Evolutionary conservation across 768 basidiomycete species (phyloP).

Genomic region (Leccinum truebloodii): DNA sequence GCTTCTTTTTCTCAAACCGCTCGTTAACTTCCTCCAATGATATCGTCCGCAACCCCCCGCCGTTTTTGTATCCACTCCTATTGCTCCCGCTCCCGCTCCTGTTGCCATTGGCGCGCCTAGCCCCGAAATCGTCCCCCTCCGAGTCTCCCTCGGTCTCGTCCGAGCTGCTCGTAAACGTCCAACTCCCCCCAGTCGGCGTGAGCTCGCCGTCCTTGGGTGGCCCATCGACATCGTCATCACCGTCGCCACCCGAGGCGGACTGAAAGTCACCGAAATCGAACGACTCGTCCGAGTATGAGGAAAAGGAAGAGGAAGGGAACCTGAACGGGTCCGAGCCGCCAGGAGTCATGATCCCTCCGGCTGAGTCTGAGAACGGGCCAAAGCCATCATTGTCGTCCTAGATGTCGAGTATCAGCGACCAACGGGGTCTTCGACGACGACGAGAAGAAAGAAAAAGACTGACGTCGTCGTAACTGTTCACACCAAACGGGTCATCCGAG

Average conservation of each 20-base stretch:
- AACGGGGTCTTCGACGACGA: not conserved
- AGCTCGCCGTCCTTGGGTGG: conserved; percentile 41
- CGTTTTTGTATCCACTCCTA: conserved; percentile 15
- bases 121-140: conserved; percentile 36
- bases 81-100: not conserved
- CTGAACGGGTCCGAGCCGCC: conserved; percentile 55
- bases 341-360: conserved; percentile 36
- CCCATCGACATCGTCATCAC: not conserved
- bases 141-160: conserved; percentile 30
- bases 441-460: conserved; percentile 4
- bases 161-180: conserved; percentile 59
- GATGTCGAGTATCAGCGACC: not conserved
- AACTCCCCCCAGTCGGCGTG: conserved; percentile 68
- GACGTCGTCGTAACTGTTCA: conserved; percentile 52
- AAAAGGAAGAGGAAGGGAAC: conserved; percentile 42
- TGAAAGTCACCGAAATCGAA: conserved; percentile 86
- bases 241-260: conserved; percentile 28
- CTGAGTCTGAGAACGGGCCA: conserved; percentile 77
- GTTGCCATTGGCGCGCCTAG: not conserved
- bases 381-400: conserved; percentile 60
- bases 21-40: conserved; percentile 28
- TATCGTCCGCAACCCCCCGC: conserved; percentile 27
- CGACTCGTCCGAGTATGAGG: conserved; percentile 61
- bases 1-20: conserved; percentile 21
- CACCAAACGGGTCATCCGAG: conserved; percentile 51